Conservation (phyloP, 495 filamentous ascomycete species). For the Paragyromitra xinjiangensis region DNA sequence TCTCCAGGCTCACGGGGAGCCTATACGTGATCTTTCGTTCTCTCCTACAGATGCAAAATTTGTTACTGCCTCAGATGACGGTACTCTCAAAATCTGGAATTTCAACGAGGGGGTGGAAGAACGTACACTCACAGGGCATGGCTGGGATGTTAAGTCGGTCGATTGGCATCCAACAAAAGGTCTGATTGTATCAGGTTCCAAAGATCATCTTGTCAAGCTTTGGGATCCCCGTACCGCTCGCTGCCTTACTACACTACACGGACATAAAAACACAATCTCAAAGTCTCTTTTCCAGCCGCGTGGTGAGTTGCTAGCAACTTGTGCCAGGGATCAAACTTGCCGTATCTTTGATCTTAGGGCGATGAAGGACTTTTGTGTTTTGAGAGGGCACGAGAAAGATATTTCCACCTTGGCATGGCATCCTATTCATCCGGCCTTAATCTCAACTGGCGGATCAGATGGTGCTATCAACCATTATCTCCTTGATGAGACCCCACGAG, state of each 20-base stretch:
- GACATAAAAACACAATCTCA: constrained; percentile 96
- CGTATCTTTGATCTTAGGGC: constrained; percentile 94
- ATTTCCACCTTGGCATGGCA: constrained; percentile 94
- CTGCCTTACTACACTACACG: constrained; percentile 91
- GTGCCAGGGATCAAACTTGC: constrained; percentile 88
- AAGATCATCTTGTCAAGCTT: constrained; percentile 95
- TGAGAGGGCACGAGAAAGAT: constrained; percentile 93
- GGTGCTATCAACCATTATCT: constrained; percentile 91
- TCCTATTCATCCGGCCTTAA: constrained; percentile 83
- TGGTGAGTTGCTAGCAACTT: constrained; percentile 85
- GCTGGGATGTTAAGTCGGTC: constrained; percentile 94
- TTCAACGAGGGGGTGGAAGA: constrained; percentile 87
- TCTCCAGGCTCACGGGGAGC: constrained; percentile 87
- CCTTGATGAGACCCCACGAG: constrained; percentile 82
- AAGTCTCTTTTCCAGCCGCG: constrained; percentile 87
- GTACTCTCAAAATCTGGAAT: constrained; percentile 92
- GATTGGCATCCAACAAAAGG: constrained; percentile 99
- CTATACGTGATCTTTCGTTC: constrained; percentile 91
- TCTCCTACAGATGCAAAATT: constrained; percentile 94
- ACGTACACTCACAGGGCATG: constrained; percentile 82
- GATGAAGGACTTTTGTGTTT: constrained; percentile 95
- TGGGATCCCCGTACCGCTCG: constrained; percentile 93
- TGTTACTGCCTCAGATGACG: constrained; percentile 93
- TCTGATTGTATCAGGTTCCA: constrained; percentile 92
- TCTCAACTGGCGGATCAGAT: constrained; percentile 90